Percentiles rank a stretch among this genome's conserved stretches.
These are phyloP conservation scores for Cyclotella kingstonii DNA, from an alignment of 108 stramenopile genomes.

Conservation along the genomic window DNA sequence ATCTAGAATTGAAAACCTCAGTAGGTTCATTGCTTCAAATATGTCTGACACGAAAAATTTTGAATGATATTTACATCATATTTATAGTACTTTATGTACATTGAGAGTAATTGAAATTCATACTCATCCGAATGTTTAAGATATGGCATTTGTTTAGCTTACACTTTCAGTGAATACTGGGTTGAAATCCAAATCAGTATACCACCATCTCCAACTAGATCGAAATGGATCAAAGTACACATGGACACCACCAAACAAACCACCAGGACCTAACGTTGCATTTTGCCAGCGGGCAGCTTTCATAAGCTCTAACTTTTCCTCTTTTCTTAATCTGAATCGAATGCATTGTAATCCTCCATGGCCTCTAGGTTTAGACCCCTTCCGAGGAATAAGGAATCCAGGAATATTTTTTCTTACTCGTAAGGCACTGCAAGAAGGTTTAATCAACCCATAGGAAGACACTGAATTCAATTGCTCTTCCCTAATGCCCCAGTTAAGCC, in stretches of 20 bases:
- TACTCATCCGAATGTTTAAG: too few relatives aligned
- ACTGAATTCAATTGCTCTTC: neutral
- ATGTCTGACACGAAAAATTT: too few relatives aligned
- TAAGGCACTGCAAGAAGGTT: constrained; percentile 9
- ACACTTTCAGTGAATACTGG: constrained; percentile 44
- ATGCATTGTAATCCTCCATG: constrained; percentile 23
- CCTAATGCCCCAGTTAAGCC: neutral
- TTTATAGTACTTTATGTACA: too few relatives aligned
- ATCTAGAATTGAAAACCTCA: too few relatives aligned
- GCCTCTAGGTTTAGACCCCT: constrained; percentile 23
- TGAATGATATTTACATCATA: too few relatives aligned
- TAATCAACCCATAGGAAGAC: constrained; percentile 25
- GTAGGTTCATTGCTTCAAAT: too few relatives aligned
- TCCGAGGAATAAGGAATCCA: constrained; percentile 38
- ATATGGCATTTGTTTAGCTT: too few relatives aligned
- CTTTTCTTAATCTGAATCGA: constrained; percentile 18
- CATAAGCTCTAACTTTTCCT: constrained; percentile 16
- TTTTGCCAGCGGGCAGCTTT: constrained; percentile 32
- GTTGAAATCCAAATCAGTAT: constrained; percentile 55
- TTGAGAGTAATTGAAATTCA: too few relatives aligned
- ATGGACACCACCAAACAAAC: constrained; percentile 59
- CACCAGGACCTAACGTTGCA: constrained; percentile 6
- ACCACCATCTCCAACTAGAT: constrained; percentile 75
- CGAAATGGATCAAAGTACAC: constrained; percentile 78
- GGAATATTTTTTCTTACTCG: constrained; percentile 15